Conservation (phyloP, 192 early-diverging fungal species). For the Coemansia sp. region DNA sequence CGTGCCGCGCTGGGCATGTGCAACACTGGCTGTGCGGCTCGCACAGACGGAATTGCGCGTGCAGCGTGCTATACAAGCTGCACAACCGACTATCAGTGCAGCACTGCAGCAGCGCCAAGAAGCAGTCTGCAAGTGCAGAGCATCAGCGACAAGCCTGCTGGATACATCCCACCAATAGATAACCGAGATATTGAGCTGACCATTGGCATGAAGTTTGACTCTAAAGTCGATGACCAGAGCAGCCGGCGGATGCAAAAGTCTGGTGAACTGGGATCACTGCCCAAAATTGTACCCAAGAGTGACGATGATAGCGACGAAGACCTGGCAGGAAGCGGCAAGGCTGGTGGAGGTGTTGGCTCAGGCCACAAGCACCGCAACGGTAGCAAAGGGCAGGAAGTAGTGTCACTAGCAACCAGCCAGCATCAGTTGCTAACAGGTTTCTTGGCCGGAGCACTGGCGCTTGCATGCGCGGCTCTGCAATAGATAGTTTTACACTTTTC, state of each 20-base stretch:
- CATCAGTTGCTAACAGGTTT: neutral
- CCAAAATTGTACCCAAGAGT: conserved; percentile 31
- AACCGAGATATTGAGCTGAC: conserved; percentile 45
- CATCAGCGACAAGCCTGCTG: conserved; percentile 35
- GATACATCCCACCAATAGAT: conserved; percentile 44
- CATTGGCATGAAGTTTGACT: conserved; percentile 53
- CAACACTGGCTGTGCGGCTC: conserved; percentile 23
- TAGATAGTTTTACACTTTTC: neutral
- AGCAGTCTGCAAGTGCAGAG: conserved; percentile 40
- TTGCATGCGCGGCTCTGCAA: neutral
- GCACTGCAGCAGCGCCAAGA: conserved; percentile 31
- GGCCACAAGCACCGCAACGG: conserved; percentile 2
- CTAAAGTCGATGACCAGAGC: conserved; percentile 12
- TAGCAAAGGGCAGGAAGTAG: neutral
- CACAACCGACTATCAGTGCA: conserved; percentile 44
- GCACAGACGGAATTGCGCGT: conserved; percentile 21
- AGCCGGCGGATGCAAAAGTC: conserved; percentile 8
- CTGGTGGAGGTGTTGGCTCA: neutral
- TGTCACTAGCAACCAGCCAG: neutral
- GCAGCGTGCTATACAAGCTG: conserved; percentile 35
- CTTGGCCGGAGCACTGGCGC: neutral
- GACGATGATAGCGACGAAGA: conserved; percentile 8
- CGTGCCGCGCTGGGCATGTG: conserved; percentile 37
- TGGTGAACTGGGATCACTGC: conserved; percentile 32
- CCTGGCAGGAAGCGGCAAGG: neutral